Base-by-base conservation (phyloP, 768 basidiomycete species). In the Lentinus tigrinus region DNA sequence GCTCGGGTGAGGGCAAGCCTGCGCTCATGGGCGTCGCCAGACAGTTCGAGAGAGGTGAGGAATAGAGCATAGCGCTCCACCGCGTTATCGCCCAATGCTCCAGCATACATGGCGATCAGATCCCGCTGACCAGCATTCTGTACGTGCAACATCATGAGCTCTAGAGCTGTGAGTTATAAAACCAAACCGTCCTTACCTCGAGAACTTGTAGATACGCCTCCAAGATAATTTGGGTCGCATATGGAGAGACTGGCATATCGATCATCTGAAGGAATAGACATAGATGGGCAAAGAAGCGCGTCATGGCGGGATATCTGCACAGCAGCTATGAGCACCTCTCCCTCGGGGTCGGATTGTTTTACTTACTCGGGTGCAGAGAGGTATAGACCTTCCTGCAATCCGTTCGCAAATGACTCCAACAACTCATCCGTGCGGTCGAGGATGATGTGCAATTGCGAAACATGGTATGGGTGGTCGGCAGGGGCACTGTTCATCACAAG, bases 71-170 rank as follows among this genome's bases (percentile, higher is more conserved):
- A 98, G 36, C 93, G 88, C 65, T 94, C 90, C 37, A 96, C 86
- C 2, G 94, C 94, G 62, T 93, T 93, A 66, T 93, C 88, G 6
- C 94, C 91, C 21, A 98, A 75, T 27, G 92, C 91, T 14, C 91
- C 85, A 6, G 94, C 94, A 70, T 99, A 98, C 78, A 97, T 84
- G 0, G 96, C 95, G 13, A 98, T 94, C 17, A 98, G 80, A 40
- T 89, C 85, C 34, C 91, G 81, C 72, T 95, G 80, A 17, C 89
- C 91, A 17, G 91, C 88, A 40, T 78, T 77, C 87, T 90, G 62
- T 11, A n/a, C 42, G 46, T 48, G 37, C 16, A 19, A 23, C 11
- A 26, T 31, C n/a, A 21, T 27, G 36, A 24, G 39, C 27, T 3
- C 44, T 11, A 23, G 14, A 34, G 38, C 5, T 7, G 5, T 11